Evolutionary conservation across 2,329 filamentous ascomycete genomes (phyloP), one percentile per base, ranked within the genome.

Genomic region (Zymoseptoria ardabiliae): DNA sequence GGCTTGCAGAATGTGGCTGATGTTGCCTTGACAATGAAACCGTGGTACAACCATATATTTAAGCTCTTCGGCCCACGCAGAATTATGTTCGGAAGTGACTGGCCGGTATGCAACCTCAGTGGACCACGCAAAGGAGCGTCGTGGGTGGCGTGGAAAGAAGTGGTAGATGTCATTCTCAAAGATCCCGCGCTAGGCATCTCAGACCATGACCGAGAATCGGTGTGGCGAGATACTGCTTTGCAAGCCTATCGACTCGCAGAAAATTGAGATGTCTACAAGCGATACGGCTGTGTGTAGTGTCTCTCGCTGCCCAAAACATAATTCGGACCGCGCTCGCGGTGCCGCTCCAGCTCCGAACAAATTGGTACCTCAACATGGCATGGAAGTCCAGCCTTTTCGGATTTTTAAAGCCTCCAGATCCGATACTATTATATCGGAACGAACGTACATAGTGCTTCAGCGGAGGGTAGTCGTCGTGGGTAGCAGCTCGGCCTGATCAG

Each of bases 41-140:
- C 87, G 22, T 95, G 90, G 87, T 81, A 90, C 2, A 82, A 85
- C 61, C 83, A 87, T 56, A 77, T 92, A 0, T 82, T 95, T 56
- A 82, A 85, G 25, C 82, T 82, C 1, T 97, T 96, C 69, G 86
- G 88, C 1, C 76, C 88, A 0, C 71, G 78, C 21, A 81, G 90
- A 63, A 81, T 94, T 71, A 91, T 97, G 87, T 97, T 94, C 74
- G 92, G 88, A 22, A 92, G 88, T 64, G 91, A 97, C 74, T 97
- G 93, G 93, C 92, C 93, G 2, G 87, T 97, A 0, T 96, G 91
- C 75, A 92, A 90, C 63, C 77, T 90, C 35, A 83, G 83, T 0
- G 82, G 82, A 2, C 81, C 81, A 0, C 75, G 74, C 0, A 79
- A 79, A 50, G 77, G 81, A 53, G 74, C 78, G 21, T 85, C 89